phyloP scores from a whole-genome alignment of 495 filamentous ascomycete genomes.

The Endocarpon pusillum region DNA sequence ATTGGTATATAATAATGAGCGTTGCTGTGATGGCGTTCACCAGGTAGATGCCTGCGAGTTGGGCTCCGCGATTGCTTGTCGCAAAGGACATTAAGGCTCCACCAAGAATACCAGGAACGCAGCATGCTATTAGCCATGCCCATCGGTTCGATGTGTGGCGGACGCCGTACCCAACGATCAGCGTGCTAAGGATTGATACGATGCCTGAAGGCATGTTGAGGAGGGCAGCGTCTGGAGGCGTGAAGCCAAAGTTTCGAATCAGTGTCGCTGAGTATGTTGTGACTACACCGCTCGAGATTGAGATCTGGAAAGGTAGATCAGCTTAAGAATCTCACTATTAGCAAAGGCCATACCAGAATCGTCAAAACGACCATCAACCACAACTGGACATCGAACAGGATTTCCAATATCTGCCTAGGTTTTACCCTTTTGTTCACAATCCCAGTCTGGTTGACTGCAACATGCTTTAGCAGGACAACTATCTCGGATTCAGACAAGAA shows the following conservation, averaged over 20 bases:
- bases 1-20: conserved; percentile 29
- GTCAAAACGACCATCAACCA: conserved; percentile 21
- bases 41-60: conserved; percentile 47
- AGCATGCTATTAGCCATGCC: conserved; percentile 28
- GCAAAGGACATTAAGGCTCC: conserved; percentile 43
- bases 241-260: conserved; percentile 39
- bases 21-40: conserved; percentile 35
- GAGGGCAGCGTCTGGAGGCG: conserved; percentile 34
- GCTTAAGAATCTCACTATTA: not conserved
- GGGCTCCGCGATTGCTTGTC: conserved; percentile 25
- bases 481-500: conserved; percentile 38
- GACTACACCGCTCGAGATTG: conserved; percentile 41
- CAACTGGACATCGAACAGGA: conserved; percentile 16
- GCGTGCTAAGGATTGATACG: conserved; percentile 37
- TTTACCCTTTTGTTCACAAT: conserved; percentile 27
- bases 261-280: conserved; percentile 44
- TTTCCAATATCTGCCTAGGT: conserved; percentile 15
- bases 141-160: conserved; percentile 29
- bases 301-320: conserved; percentile 16
- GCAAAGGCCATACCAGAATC: not conserved
- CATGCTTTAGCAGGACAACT: conserved; percentile 16
- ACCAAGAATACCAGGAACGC: conserved; percentile 35
- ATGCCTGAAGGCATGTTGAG: conserved; percentile 48
- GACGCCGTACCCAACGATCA: conserved; percentile 32
- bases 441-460: conserved; percentile 37